phyloP scores from a whole-genome alignment of 306 rosid genomes.

The apple (Malus domestica) region ASM211411v1 NC_041793.1:1540501-1541000 shows the following conservation, averaged over 20 bases:
- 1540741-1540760: neutral
- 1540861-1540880: neutral
- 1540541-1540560: neutral
- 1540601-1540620: neutral
- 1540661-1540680: neutral
- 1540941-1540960: neutral
- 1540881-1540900: neutral
- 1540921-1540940: neutral
- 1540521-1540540: neutral
- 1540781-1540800: neutral
- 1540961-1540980: neutral
- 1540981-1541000: no score
- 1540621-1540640: neutral
- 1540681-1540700: neutral
- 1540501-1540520: constrained; percentile 41
- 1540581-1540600: neutral
- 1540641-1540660: neutral
- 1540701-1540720: neutral
- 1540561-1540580: neutral
- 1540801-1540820: neutral
- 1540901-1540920: neutral
- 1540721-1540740: neutral
- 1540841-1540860: neutral
- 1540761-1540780: neutral
- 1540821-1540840: neutral